These are phyloP conservation scores for Bipolaris oryzae DNA, from an alignment of 2,329 filamentous ascomycete species.

Conservation along the genomic window DNA sequence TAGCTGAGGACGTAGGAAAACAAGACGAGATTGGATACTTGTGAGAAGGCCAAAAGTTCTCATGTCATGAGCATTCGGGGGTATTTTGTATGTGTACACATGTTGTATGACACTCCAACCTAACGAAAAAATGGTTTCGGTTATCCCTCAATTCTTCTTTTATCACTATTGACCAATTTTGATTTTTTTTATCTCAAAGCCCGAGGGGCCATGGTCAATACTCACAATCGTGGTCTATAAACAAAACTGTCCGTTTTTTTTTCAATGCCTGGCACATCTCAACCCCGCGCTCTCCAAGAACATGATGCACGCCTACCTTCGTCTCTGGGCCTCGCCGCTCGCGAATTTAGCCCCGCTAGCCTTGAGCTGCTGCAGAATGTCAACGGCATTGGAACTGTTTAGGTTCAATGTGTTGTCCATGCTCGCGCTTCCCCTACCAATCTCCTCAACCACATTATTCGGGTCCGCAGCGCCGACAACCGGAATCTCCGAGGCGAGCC, in stretches of 20 bases:
- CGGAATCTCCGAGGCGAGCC: slow-evolving; percentile 72
- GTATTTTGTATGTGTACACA: slow-evolving; percentile 16
- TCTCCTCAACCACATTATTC: slow-evolving; percentile 55
- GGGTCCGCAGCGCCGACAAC: slow-evolving; percentile 70
- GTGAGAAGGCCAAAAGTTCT: background rate
- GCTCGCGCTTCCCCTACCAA: slow-evolving; percentile 44
- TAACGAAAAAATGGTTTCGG: slow-evolving; percentile 1
- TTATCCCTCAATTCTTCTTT: background rate
- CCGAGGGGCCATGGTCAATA: background rate
- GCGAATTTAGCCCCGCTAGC: slow-evolving; percentile 37
- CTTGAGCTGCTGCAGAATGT: slow-evolving; percentile 47
- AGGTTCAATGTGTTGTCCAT: slow-evolving; percentile 34
- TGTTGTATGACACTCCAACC: slow-evolving; percentile 6
- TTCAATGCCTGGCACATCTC: background rate
- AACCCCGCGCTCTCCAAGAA: background rate
- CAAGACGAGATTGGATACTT: background rate
- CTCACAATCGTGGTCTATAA: background rate
- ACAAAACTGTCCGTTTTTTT: background rate
- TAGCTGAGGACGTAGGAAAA: background rate
- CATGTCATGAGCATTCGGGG: slow-evolving; percentile 12
- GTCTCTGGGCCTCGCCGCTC: slow-evolving; percentile 38
- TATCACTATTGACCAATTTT: background rate
- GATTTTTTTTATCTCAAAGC: background rate
- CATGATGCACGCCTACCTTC: slow-evolving; percentile 33
- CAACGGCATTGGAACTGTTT: slow-evolving; percentile 39